Conservation (phyloP, 805 yeast species). For the Yarrowia osloensis region DNA sequence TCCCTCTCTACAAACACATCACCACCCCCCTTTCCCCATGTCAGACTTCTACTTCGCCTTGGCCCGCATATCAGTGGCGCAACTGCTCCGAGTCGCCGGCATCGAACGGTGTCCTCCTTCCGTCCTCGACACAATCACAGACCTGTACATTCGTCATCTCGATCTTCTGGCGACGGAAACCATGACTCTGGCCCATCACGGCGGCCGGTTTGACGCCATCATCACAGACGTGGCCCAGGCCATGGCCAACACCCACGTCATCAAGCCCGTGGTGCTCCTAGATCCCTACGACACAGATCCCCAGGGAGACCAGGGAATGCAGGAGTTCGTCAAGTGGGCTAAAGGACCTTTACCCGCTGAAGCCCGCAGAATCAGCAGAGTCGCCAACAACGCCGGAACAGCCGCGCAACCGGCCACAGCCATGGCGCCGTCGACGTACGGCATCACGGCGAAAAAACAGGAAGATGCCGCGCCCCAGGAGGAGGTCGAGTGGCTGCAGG, state of each 20-base stretch:
- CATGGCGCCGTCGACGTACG: constrained; percentile 16
- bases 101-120: constrained; percentile 76
- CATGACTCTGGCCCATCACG: constrained; percentile 50
- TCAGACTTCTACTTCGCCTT: constrained; percentile 52
- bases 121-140: constrained; percentile 74
- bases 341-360: constrained; percentile 50
- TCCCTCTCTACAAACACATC: no score
- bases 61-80: constrained; percentile 54
- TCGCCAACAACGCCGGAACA: constrained; percentile 7
- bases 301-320: constrained; percentile 51
- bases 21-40: background rate
- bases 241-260: constrained; percentile 59
- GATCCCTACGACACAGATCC: constrained; percentile 57
- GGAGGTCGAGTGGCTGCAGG: constrained; percentile 42
- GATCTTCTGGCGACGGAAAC: constrained; percentile 56
- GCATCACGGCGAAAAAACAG: constrained; percentile 26
- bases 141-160: constrained; percentile 67
- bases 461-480: constrained; percentile 9
- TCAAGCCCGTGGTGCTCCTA: constrained; percentile 58
- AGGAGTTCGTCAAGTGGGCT: constrained; percentile 59
- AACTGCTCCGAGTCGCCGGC: constrained; percentile 73
- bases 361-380: constrained; percentile 42
- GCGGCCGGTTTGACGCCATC: constrained; percentile 51
- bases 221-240: constrained; percentile 75
- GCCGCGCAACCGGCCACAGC: background rate